Evolutionary conservation across 306 rosid genomes (phyloP).

Genomic region (Calophaca sinica): DNA sequence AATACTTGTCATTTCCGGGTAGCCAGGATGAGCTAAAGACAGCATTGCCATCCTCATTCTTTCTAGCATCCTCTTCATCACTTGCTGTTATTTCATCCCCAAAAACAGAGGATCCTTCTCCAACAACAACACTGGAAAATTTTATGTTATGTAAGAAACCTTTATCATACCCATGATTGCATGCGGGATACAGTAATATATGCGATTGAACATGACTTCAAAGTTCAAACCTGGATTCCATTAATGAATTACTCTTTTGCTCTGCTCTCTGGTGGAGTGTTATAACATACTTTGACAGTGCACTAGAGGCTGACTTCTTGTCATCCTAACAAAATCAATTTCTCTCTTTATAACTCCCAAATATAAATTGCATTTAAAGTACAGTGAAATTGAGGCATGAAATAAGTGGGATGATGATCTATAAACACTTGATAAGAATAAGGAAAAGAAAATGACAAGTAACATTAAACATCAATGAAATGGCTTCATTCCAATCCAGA

Average conservation of each 20-base stretch:
- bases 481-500: slow-evolving; percentile 2
- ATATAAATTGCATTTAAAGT: slow-evolving; percentile 19
- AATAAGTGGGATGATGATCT: slow-evolving; percentile 22
- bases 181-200: slow-evolving; percentile 24
- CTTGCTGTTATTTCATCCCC: slow-evolving; percentile 64
- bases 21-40: slow-evolving; percentile 89
- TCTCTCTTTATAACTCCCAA: slow-evolving; percentile 27
- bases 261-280: slow-evolving; percentile 72
- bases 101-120: slow-evolving; percentile 72
- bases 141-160: slow-evolving; percentile 49
- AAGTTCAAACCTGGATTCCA: slow-evolving; percentile 74
- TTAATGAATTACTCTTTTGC: slow-evolving; percentile 63
- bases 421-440: slow-evolving; percentile 14
- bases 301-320: slow-evolving; percentile 64
- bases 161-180: slow-evolving; percentile 38
- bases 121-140: slow-evolving; percentile 73
- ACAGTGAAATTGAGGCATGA: slow-evolving; percentile 10
- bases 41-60: slow-evolving; percentile 61
- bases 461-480: slow-evolving; percentile 30
- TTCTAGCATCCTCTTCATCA: slow-evolving; percentile 59
- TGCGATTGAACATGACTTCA: slow-evolving; percentile 31
- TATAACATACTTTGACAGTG: slow-evolving; percentile 63
- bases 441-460: slow-evolving; percentile 1
- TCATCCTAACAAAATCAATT: slow-evolving; percentile 64
- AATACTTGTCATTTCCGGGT: slow-evolving; percentile 81